A percentile compares a stretch with the other conserved stretches of the same genome.
These are phyloP conservation scores for Stenocarpella maydis DNA, from an alignment of 2,329 filamentous ascomycete species.

Conservation along the genomic window DNA sequence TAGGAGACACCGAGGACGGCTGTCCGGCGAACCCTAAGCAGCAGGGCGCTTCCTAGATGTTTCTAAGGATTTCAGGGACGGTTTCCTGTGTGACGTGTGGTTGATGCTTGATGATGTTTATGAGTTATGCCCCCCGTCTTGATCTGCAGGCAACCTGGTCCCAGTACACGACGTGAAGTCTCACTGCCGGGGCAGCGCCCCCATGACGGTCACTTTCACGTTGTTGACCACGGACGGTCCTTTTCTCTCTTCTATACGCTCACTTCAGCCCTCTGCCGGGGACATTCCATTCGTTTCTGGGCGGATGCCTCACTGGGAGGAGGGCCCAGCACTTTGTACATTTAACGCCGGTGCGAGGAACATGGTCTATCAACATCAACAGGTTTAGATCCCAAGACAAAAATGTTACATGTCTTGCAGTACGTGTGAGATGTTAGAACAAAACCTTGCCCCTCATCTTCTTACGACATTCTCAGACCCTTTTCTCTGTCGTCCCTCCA, in stretches of 20 bases:
- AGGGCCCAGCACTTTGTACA: not conserved
- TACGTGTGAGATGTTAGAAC: not conserved
- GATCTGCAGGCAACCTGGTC: not conserved
- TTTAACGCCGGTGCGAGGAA: not conserved
- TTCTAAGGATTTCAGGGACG: too few species aligned
- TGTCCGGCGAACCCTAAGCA: slow-evolving; percentile 29
- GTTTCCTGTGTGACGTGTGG: too few species aligned
- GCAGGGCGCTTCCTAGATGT: not conserved
- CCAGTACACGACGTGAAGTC: too few species aligned
- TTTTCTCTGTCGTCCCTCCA: too few species aligned
- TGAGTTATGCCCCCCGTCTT: not conserved
- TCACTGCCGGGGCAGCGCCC: not conserved
- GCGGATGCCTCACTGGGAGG: not conserved
- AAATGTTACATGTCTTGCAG: not conserved
- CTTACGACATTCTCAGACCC: too few species aligned
- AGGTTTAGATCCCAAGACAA: not conserved
- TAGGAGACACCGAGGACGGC: slow-evolving; percentile 23
- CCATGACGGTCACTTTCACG: slow-evolving; percentile 11
- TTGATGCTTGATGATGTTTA: not conserved
- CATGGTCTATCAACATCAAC: not conserved
- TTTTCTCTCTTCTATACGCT: not conserved
- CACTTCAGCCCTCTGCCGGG: not conserved
- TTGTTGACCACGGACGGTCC: slow-evolving; percentile 15
- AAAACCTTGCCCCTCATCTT: too few species aligned
- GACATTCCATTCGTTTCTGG: not conserved